Conservation (phyloP, 1,284 basidiomycete genomes). For the Puccinia brachypodii region DNA sequence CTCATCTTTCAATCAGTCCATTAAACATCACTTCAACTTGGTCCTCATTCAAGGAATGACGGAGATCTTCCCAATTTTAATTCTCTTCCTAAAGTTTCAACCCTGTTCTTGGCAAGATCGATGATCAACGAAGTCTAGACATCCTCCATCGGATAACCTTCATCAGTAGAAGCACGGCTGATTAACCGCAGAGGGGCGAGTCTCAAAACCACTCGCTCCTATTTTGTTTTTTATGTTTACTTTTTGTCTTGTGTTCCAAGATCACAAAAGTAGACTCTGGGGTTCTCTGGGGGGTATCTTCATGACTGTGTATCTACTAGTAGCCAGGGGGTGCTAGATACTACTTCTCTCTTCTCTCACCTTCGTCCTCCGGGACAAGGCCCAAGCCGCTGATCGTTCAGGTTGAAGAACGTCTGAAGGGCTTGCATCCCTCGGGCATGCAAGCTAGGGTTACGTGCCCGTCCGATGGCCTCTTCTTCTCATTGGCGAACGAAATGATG, state of each 20-base stretch:
- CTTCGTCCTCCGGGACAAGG: conserved; percentile 21
- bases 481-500: conserved; percentile 32
- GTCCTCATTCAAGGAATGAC: conserved; percentile 17
- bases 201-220: conserved; percentile 18
- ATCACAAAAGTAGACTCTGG: conserved; percentile 34
- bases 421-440: conserved; percentile 19
- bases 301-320: conserved; percentile 16
- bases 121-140: conserved; percentile 5
- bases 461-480: conserved; percentile 25
- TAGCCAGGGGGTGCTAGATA: neutral
- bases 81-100: conserved; percentile 16
- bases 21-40: conserved; percentile 22
- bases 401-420: conserved; percentile 16
- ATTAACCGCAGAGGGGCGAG: conserved; percentile 9
- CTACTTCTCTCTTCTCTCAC: conserved; percentile 19
- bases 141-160: conserved; percentile 1
- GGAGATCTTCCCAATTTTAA: conserved; percentile 23
- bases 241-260: conserved; percentile 33
- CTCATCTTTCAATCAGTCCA: neutral
- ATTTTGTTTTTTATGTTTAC: conserved; percentile 32
- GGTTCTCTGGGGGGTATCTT: neutral
- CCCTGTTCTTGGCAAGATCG: neutral
- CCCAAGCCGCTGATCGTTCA: conserved; percentile 20
- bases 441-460: conserved; percentile 31
- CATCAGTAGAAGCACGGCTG: neutral